Conservation (phyloP, 1,139 yeast species). For the Yamadazyma pseudoaaseri region DNA sequence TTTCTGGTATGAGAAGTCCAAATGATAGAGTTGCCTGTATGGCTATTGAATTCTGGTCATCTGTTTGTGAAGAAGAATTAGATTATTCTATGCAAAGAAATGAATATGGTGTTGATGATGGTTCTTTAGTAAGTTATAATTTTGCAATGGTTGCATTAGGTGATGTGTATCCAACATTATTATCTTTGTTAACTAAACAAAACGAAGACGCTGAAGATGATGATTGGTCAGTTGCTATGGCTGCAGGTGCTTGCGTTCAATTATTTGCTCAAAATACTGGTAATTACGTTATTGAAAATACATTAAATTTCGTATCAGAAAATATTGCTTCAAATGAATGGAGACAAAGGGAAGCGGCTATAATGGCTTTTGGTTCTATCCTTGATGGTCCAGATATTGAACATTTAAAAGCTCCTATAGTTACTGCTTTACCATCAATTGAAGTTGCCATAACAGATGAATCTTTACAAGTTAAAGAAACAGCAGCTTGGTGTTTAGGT, state of each 20-base stretch:
- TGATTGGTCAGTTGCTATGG: conserved; percentile 98
- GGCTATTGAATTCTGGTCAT: conserved; percentile 99
- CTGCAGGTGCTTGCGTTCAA: conserved; percentile 96
- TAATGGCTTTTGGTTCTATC: conserved; percentile 97
- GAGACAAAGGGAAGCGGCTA: conserved; percentile 95
- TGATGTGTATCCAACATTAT: conserved; percentile 85
- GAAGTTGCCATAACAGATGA: conserved; percentile 70
- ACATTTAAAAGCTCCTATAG: conserved; percentile 64
- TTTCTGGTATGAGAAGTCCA: conserved; percentile 83
- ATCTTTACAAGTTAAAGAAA: conserved; percentile 84
- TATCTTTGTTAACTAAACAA: conserved; percentile 78
- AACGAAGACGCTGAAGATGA: conserved; percentile 93
- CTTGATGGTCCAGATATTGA: conserved; percentile 90
- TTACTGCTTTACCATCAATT: conserved; percentile 81
- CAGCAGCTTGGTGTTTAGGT: conserved; percentile 98
- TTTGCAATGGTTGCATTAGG: conserved; percentile 83
- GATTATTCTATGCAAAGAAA: conserved; percentile 70
- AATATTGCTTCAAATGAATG: conserved; percentile 62
- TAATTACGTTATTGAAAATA: conserved; percentile 79
- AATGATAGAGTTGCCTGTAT: conserved; percentile 92
- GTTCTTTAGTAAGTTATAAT: conserved; percentile 50
- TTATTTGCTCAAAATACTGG: conserved; percentile 90
- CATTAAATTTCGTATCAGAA: conserved; percentile 76
- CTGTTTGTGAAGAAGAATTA: conserved; percentile 94
- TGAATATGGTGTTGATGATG: conserved; percentile 45